Evolutionary conservation across 225 moss, liverwort and hornwort genomes (phyloP).

Genomic region (Physcomitrellopsis africana): DNA sequence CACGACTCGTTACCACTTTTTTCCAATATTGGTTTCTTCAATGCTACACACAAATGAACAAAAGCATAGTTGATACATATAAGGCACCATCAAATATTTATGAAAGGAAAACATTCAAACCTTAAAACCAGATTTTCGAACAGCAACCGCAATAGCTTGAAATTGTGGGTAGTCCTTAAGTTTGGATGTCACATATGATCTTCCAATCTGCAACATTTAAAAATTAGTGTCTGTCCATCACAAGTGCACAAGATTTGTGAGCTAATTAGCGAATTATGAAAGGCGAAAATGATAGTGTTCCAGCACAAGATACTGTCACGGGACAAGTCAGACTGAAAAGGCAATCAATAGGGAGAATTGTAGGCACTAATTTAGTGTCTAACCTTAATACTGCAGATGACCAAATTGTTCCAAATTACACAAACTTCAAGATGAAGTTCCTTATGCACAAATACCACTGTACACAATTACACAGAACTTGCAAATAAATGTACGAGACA

Average conservation of each 20-base stretch:
- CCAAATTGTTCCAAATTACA: constrained; percentile 15
- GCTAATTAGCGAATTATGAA: not conserved
- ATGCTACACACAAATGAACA: too few species aligned
- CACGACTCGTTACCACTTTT: constrained; percentile 3
- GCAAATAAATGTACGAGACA: constrained; percentile 14
- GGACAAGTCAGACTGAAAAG: too few species aligned
- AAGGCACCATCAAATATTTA: too few species aligned
- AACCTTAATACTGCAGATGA: too few species aligned
- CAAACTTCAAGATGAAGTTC: not conserved
- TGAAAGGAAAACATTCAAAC: constrained; percentile 23
- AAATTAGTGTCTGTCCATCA: constrained; percentile 18
- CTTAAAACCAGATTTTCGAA: constrained; percentile 85
- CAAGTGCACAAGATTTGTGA: not conserved
- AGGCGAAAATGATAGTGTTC: not conserved
- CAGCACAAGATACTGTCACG: not conserved
- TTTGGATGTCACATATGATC: constrained; percentile 76
- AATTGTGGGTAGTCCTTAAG: constrained; percentile 83
- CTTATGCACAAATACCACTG: not conserved
- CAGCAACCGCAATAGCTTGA: constrained; percentile 72
- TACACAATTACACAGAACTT: not conserved
- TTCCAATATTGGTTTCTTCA: not conserved
- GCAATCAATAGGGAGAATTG: too few species aligned
- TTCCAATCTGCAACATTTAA: constrained; percentile 62
- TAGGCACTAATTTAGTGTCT: too few species aligned
- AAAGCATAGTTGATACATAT: too few species aligned